Conservation (phyloP, 352 stramenopile genomes). For the Globisporangium uncinulatum region DNA sequence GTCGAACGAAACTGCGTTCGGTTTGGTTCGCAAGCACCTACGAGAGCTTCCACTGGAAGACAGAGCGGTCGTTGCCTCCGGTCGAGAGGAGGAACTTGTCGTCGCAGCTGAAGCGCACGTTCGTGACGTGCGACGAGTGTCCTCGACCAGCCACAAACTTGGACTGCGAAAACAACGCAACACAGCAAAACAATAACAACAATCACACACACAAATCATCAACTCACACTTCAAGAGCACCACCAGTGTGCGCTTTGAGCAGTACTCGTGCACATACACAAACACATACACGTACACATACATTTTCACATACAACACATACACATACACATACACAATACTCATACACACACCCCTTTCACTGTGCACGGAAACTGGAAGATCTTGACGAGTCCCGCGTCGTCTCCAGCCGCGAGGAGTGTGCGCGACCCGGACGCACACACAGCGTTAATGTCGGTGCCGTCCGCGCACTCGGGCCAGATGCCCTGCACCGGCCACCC, state of each 20-base stretch:
- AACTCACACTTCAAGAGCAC: too few relatives aligned
- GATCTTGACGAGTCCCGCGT: slow-evolving; percentile 78
- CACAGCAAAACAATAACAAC: neutral
- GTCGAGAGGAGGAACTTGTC: slow-evolving; percentile 80
- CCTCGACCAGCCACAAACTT: slow-evolving; percentile 48
- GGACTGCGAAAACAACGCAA: slow-evolving; percentile 16
- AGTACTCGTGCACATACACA: slow-evolving; percentile 3
- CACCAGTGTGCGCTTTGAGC: neutral
- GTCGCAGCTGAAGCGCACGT: slow-evolving; percentile 74
- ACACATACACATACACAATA: neutral
- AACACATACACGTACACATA: neutral
- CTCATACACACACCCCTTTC: slow-evolving; percentile 37
- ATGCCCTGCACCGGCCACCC: slow-evolving; percentile 91
- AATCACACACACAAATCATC: neutral
- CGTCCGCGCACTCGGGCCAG: slow-evolving; percentile 73
- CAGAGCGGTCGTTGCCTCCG: slow-evolving; percentile 79
- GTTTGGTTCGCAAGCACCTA: neutral
- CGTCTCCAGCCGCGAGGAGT: slow-evolving; percentile 75
- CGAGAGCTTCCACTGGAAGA: slow-evolving; percentile 81
- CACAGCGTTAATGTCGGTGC: slow-evolving; percentile 80
- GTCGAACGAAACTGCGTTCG: too few relatives aligned
- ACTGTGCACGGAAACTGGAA: slow-evolving; percentile 82
- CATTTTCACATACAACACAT: too few relatives aligned
- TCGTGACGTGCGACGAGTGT: slow-evolving; percentile 81
- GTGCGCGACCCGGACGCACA: slow-evolving; percentile 61